Evolutionary conservation across 768 basidiomycete species (phyloP).

Genomic region (Psilocybe subaeruginosa): DNA sequence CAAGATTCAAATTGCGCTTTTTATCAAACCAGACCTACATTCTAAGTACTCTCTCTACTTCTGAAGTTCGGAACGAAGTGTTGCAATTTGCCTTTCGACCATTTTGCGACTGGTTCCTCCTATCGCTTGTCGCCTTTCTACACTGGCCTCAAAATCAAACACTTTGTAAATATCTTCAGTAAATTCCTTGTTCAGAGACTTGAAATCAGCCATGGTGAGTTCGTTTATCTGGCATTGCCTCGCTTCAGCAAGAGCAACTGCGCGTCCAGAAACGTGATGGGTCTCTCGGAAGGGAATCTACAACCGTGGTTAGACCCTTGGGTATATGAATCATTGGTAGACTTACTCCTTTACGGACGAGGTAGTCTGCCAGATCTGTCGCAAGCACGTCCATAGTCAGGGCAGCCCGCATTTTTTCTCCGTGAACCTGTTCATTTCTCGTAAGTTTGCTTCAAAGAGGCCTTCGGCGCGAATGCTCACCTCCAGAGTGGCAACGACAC

Average conservation of each 20-base stretch:
- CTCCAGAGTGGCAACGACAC: conserved; percentile 89
- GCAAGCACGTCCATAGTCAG: conserved; percentile 98
- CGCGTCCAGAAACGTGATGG: conserved; percentile 96
- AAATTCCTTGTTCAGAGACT: conserved; percentile 75
- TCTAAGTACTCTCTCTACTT: conserved; percentile 22
- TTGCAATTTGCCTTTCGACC: conserved; percentile 83
- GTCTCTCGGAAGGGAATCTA: conserved; percentile 99
- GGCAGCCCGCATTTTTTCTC: conserved; percentile 86
- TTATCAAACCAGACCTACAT: not conserved
- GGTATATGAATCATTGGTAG: not conserved
- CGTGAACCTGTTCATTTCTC: conserved; percentile 65
- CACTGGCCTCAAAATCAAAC: conserved; percentile 95
- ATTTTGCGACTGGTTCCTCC: conserved; percentile 89
- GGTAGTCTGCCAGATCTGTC: conserved; percentile 98
- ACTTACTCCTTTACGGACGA: conserved; percentile 96
- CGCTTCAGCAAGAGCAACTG: conserved; percentile 92
- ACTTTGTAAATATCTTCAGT: conserved; percentile 79
- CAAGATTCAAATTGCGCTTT: not conserved
- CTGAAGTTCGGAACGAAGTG: conserved; percentile 63
- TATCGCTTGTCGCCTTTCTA: conserved; percentile 89
- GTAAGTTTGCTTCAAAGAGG: not conserved
- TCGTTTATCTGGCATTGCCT: conserved; percentile 81
- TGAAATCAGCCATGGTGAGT: conserved; percentile 80
- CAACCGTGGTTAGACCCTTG: not conserved
- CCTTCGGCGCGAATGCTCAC: conserved; percentile 42